phyloP scores from a whole-genome alignment of 208 protist species.

The Angomonas ambiguus region DNA sequence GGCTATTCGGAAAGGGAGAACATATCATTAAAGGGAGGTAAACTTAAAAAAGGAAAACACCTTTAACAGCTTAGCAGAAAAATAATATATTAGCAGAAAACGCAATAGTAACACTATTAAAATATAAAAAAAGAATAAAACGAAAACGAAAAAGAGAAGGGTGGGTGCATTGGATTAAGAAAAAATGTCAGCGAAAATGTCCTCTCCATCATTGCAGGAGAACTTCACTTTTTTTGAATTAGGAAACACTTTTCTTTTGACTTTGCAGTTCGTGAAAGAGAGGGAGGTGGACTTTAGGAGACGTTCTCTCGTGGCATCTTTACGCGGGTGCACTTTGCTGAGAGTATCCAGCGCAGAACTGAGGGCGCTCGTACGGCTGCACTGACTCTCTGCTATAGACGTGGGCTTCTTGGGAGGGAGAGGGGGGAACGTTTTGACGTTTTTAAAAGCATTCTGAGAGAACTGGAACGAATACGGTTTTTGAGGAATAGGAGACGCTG shows the following conservation, averaged over 20 bases:
- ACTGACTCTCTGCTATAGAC: neutral
- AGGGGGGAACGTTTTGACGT: neutral
- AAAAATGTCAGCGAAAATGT: conserved; percentile 68
- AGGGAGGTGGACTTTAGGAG: too few relatives aligned
- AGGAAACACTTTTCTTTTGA: neutral
- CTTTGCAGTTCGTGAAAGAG: neutral
- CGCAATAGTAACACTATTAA: too few relatives aligned
- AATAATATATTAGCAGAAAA: too few relatives aligned
- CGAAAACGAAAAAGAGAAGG: neutral
- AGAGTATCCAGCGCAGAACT: conserved; percentile 8
- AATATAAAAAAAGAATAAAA: too few relatives aligned
- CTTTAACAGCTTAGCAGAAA: too few relatives aligned
- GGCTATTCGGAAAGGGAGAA: conserved; percentile 15
- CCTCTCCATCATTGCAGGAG: conserved; percentile 22
- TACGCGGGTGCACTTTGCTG: neutral
- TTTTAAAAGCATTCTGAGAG: neutral
- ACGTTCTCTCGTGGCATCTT: neutral
- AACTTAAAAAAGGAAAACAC: neutral
- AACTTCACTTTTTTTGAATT: neutral
- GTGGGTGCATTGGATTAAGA: conserved; percentile 18
- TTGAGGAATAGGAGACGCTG: too few relatives aligned
- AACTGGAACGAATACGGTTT: too few relatives aligned
- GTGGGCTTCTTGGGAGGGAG: neutral
- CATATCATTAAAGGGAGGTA: neutral
- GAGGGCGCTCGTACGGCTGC: neutral